Conservation (phyloP, 306 rosid genomes). For the Rosa persica region DNA sequence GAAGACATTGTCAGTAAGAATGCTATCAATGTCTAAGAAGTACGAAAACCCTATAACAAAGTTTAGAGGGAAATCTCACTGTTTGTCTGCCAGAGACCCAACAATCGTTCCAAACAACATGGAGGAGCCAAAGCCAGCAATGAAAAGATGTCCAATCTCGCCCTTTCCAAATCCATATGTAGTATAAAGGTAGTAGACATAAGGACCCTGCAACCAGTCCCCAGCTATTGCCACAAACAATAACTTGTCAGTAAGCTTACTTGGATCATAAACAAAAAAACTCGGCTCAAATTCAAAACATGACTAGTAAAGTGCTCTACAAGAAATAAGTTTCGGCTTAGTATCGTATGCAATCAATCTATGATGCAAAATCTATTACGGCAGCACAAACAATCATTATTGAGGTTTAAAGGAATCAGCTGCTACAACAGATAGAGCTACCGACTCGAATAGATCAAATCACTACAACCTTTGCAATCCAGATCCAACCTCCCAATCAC, state of each 20-base stretch:
- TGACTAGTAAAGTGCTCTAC: neutral
- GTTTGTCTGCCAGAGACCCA: slow-evolving; percentile 98
- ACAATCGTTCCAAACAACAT: slow-evolving; percentile 98
- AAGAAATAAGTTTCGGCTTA: neutral
- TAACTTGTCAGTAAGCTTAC: slow-evolving; percentile 1
- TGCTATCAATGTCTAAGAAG: neutral
- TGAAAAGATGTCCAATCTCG: slow-evolving; percentile 93
- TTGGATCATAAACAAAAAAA: neutral
- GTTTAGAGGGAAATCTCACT: slow-evolving; percentile 50
- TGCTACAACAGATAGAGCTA: neutral
- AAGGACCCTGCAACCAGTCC: slow-evolving; percentile 99
- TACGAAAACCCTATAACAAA: slow-evolving; percentile 7
- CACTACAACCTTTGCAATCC: neutral
- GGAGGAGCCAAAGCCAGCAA: slow-evolving; percentile 99
- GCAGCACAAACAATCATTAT: no score
- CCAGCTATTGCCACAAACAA: slow-evolving; percentile 63
- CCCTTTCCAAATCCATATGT: slow-evolving; percentile 89
- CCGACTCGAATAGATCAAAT: neutral
- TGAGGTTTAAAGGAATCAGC: neutral
- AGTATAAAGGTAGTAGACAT: slow-evolving; percentile 90
- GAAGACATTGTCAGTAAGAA: neutral
- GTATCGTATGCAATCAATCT: neutral
- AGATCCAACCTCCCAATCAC: slow-evolving; percentile 10
- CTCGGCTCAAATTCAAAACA: neutral
- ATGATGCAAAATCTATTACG: neutral